A percentile compares a stretch with the other conserved stretches of the same genome.
These are phyloP conservation scores for Magnolia officinalis DNA, from an alignment of 164 flowering plant genomes.

Conservation along the genomic window DNA sequence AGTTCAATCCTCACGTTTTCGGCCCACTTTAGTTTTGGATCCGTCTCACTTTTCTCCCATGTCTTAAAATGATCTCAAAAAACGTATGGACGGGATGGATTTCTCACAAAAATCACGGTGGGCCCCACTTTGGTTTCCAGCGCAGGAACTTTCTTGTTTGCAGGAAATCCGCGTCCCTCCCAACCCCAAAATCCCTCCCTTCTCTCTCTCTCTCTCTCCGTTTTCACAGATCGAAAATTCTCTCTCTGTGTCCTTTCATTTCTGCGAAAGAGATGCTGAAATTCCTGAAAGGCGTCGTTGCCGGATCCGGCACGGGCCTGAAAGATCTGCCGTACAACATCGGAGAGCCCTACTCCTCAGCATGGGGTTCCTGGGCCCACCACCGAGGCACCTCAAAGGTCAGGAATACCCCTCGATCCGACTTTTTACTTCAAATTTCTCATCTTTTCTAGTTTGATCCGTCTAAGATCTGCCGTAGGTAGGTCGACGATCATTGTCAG, in stretches of 20 bases:
- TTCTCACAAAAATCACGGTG: no score
- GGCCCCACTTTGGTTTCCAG: no score
- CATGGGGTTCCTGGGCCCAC: constrained; percentile 99
- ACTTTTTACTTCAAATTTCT: background rate
- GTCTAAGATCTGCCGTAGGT: background rate
- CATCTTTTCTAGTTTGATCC: background rate
- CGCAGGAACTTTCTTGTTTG: no score
- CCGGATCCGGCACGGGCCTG: constrained; percentile 81
- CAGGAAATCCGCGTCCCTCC: no score
- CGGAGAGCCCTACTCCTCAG: constrained; percentile 86
- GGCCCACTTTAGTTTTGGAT: no score
- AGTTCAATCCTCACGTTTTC: no score
- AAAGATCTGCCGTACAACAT: constrained; percentile 93
- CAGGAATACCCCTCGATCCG: background rate
- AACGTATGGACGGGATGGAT: no score
- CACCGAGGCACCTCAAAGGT: constrained; percentile 90
- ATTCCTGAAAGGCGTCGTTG: constrained; percentile 89
- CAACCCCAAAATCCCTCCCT: no score
- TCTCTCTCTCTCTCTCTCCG: no score
- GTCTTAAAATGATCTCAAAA: no score
- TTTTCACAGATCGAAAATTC: background rate
- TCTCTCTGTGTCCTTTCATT: background rate
- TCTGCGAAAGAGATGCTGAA: constrained; percentile 48
- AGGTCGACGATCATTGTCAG: background rate
- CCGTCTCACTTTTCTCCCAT: no score